Base-by-base conservation (phyloP, 1,139 yeast genomes). In the Suhomyces yuchorum region DNA sequence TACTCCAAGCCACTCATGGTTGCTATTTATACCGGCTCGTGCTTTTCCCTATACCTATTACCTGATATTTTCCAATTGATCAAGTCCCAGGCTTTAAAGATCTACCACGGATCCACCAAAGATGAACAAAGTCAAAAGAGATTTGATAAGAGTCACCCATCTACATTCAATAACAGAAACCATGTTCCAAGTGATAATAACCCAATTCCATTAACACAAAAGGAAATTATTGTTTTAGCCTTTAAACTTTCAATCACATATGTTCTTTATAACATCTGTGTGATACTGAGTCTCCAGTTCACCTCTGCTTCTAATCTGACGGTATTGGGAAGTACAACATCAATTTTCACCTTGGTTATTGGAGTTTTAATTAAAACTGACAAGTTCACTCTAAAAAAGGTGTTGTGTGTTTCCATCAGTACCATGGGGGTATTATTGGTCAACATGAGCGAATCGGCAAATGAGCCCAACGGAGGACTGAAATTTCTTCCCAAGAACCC, bases 231-330 rank as follows among this genome's bases (percentile, higher is more conserved):
- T 1, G 40, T 51, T 0, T 60, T 80, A n/a, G 75, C 80, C 0
- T 36, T 65, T 2, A 71, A 73, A 46, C 62, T 78, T 1, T 61
- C 81, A 1, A 41, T 69, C 1, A 66, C 79, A n/a, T 80, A 80
- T 57, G 71, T 63, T 45, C 39, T 61, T 4, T 77, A 73, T 58
- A 78, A 78, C 48, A 53, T 70, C 3, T 63, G 68, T 42, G 75
- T 67, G 4, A 68, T 79, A 63, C 48, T 64, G 9, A 66, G 80
- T 8, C 65, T 80, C 43, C 68, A 70, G 53, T 80, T 67, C 54
- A 80, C 85, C 0, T 71, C 81, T 4, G 82, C 84, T 0, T 76
- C 83, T 20, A 78, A 77, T 54, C 80, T 73, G 56, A 77, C 83
- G 0, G 77, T 80, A 3, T 59, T 80, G 26, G 72, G 82, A 3